Conservation (phyloP, 768 basidiomycete genomes). For the Phanerodontia chrysosporium region DNA sequence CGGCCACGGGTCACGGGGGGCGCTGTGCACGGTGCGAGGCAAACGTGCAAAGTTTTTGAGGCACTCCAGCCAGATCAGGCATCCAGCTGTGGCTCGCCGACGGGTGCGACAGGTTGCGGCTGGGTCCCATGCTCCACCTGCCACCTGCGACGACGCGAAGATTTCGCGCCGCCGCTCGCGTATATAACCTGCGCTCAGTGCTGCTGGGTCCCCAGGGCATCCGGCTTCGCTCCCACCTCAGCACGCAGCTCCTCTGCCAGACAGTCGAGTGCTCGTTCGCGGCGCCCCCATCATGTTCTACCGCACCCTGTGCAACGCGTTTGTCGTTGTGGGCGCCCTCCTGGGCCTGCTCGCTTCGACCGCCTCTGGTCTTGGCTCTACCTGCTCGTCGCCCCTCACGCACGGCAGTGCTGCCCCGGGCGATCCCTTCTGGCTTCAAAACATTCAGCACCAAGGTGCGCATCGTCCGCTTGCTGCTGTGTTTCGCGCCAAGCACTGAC, state of each 20-base stretch:
- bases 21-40: not conserved
- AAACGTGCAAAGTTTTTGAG: constrained; percentile 3
- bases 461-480: not conserved
- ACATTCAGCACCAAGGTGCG: constrained; percentile 56
- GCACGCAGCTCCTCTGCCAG: not conserved
- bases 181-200: not conserved
- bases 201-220: not conserved
- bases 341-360: constrained; percentile 13
- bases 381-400: constrained; percentile 43
- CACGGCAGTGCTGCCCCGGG: constrained; percentile 45
- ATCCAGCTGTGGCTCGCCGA: not conserved
- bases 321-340: constrained; percentile 11
- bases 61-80: constrained; percentile 3
- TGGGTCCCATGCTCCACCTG: not conserved
- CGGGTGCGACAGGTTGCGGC: not conserved
- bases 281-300: constrained; percentile 1
- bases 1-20: not conserved
- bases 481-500: not conserved
- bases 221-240: not conserved
- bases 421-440: constrained; percentile 69
- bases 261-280: not conserved
- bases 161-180: too few relatives aligned
- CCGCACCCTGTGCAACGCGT: constrained; percentile 4
- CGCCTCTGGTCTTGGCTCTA: constrained; percentile 40
- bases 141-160: not conserved